Evolutionary conservation across 805 yeast genomes (phyloP).

Genomic region (Myxozyma monticola): DNA sequence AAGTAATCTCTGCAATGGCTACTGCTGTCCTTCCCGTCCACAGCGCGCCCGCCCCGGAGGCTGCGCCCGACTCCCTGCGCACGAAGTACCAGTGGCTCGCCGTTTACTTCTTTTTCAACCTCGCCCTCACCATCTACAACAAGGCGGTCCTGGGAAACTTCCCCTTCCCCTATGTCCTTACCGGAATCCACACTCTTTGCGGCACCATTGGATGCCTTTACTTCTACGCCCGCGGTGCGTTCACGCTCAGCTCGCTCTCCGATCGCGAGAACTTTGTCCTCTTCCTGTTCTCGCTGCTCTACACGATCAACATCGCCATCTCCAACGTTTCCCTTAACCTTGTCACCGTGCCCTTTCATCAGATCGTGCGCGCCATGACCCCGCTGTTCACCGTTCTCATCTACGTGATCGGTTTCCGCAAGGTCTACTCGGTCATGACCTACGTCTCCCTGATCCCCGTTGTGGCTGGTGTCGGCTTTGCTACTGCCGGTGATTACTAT

Average conservation of each 20-base stretch:
- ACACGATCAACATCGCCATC: conserved; percentile 37
- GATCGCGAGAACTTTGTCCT: conserved; percentile 33
- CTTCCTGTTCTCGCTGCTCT: conserved; percentile 33
- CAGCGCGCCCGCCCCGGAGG: conserved; percentile 4
- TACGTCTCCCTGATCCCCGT: conserved; percentile 35
- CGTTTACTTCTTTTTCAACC: conserved; percentile 36
- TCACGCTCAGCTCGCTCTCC: conserved; percentile 32
- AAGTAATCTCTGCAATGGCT: no score
- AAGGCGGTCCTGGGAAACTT: conserved; percentile 36
- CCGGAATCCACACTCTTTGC: conserved; percentile 35
- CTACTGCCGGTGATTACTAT: conserved; percentile 36
- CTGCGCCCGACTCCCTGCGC: conserved; percentile 25
- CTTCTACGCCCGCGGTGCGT: conserved; percentile 31
- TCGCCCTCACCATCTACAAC: conserved; percentile 35
- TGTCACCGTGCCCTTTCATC: conserved; percentile 37
- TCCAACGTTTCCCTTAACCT: conserved; percentile 35
- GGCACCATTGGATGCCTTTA: conserved; percentile 34
- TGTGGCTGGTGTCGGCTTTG: conserved; percentile 36
- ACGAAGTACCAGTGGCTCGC: conserved; percentile 34
- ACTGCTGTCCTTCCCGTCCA: conserved; percentile 16
- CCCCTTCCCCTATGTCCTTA: conserved; percentile 36
- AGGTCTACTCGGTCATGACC: conserved; percentile 33
- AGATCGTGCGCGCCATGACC: conserved; percentile 36
- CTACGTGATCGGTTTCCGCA: conserved; percentile 33
- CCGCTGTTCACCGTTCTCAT: conserved; percentile 35